phyloP scores from a whole-genome alignment of 75 land plant species.

The Ceratopteris richardii region DNA sequence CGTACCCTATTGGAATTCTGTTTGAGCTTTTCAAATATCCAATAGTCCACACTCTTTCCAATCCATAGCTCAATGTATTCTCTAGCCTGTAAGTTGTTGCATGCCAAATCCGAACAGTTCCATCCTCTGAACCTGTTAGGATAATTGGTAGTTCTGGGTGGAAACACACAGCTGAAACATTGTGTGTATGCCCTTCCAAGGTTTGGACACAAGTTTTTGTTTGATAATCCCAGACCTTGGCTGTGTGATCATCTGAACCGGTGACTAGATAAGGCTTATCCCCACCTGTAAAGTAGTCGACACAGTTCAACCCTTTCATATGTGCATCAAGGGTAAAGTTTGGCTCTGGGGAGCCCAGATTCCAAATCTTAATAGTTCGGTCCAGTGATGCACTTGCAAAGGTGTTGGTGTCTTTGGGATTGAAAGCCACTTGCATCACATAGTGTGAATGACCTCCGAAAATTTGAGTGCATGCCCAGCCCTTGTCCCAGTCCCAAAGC shows the following conservation, averaged over 20 bases:
- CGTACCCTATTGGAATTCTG: slow-evolving; percentile 25
- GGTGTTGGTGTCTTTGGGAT: too few relatives aligned
- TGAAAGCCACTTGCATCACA: too few relatives aligned
- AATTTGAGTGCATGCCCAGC: slow-evolving; percentile 18
- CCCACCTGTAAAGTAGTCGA: slow-evolving; percentile 71
- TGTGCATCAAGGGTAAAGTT: slow-evolving; percentile 86
- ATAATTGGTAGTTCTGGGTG: slow-evolving; percentile 21
- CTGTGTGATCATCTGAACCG: slow-evolving; percentile 93
- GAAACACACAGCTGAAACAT: slow-evolving; percentile 19
- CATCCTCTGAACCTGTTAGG: slow-evolving; percentile 25
- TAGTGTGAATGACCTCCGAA: slow-evolving; percentile 25
- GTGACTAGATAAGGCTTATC: slow-evolving; percentile 67
- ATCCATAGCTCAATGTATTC: slow-evolving; percentile 23
- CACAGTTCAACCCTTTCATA: slow-evolving; percentile 76
- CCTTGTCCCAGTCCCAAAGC: slow-evolving; percentile 27
- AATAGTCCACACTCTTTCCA: slow-evolving; percentile 21
- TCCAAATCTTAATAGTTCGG: slow-evolving; percentile 53
- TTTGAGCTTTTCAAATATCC: slow-evolving; percentile 18
- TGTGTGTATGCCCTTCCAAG: slow-evolving; percentile 63
- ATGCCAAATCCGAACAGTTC: slow-evolving; percentile 26
- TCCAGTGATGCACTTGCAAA: too few relatives aligned
- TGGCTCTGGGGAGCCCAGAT: slow-evolving; percentile 79
- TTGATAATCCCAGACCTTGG: slow-evolving; percentile 93
- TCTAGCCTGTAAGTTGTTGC: slow-evolving; percentile 22
- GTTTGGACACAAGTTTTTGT: slow-evolving; percentile 84